These are phyloP conservation scores for Hypoxylon subgilvum DNA, from an alignment of 495 filamentous ascomycete genomes.

Conservation along the genomic window DNA sequence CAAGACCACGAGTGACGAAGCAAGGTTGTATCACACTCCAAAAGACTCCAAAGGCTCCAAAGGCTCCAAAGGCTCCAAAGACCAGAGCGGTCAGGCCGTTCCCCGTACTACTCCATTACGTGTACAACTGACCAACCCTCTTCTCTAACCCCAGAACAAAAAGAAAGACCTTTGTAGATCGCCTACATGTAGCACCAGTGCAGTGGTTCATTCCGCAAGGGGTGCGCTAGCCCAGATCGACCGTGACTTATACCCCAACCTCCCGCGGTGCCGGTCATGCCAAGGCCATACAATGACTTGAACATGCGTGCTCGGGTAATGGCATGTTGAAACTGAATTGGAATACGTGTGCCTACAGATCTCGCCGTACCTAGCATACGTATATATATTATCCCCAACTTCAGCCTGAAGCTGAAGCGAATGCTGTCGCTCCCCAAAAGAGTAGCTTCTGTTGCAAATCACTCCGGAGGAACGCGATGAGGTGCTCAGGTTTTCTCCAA, in stretches of 20 bases:
- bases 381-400: conserved; percentile 26
- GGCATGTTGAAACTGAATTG: background rate
- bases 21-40: conserved; percentile 1
- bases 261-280: conserved; percentile 5
- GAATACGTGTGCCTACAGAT: background rate
- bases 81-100: conserved; percentile 5
- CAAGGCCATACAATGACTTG: conserved; percentile 14
- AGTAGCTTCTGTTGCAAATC: conserved; percentile 25
- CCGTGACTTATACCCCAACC: conserved; percentile 19
- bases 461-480: conserved; percentile 22
- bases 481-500: conserved; percentile 28
- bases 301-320: conserved; percentile 10
- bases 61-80: too few species aligned
- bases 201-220: conserved; percentile 14
- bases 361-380: too few species aligned
- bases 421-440: conserved; percentile 14
- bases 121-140: background rate
- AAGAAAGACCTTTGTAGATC: conserved; percentile 9
- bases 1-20: conserved; percentile 1
- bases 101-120: background rate
- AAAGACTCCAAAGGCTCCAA: too few species aligned
- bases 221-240: conserved; percentile 4
- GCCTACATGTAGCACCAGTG: conserved; percentile 12
- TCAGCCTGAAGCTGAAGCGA: conserved; percentile 24
- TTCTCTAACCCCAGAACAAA: conserved; percentile 15